A percentile compares a stretch with the other conserved stretches of the same genome.
Conservation (phyloP, 1,284 basidiomycete genomes). For the Cryptococcus neoformans region DNA sequence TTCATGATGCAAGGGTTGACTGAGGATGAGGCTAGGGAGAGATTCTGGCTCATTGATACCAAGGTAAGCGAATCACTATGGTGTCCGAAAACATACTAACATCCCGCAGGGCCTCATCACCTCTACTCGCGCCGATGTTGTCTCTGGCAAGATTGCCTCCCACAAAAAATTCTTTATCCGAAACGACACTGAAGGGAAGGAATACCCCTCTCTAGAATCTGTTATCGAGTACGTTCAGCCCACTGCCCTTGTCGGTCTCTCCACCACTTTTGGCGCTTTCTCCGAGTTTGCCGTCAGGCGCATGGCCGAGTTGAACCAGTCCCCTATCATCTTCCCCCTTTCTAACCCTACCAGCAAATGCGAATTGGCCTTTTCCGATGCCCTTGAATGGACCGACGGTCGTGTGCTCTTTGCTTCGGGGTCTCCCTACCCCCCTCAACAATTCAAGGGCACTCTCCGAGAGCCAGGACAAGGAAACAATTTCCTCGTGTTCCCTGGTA, state of each 20-base stretch:
- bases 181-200: constrained; percentile 69
- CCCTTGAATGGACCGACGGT: constrained; percentile 63
- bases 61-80: constrained; percentile 35
- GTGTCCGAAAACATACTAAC: constrained; percentile 2
- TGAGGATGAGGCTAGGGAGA: constrained; percentile 69
- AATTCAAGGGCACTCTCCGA: constrained; percentile 59
- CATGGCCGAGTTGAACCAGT: constrained; percentile 75
- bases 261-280: constrained; percentile 83
- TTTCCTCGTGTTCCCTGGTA: constrained; percentile 54
- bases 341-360: constrained; percentile 86
- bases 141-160: constrained; percentile 63
- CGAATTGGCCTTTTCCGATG: constrained; percentile 71
- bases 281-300: constrained; percentile 67
- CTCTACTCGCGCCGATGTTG: constrained; percentile 57
- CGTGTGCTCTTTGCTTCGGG: constrained; percentile 81
- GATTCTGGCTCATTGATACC: constrained; percentile 83
- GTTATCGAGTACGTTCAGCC: constrained; percentile 84
- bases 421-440: constrained; percentile 71
- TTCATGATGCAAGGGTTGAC: constrained; percentile 72
- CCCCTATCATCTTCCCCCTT: constrained; percentile 92
- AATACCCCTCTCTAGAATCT: constrained; percentile 70
- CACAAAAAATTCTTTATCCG: constrained; percentile 83
- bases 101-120: constrained; percentile 68
- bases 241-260: constrained; percentile 86
- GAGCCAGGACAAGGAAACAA: constrained; percentile 77